Evolutionary conservation across 1,284 basidiomycete species (phyloP), one percentile per base, ranked within the genome.

Genomic region (Trametes versicolor): DNA sequence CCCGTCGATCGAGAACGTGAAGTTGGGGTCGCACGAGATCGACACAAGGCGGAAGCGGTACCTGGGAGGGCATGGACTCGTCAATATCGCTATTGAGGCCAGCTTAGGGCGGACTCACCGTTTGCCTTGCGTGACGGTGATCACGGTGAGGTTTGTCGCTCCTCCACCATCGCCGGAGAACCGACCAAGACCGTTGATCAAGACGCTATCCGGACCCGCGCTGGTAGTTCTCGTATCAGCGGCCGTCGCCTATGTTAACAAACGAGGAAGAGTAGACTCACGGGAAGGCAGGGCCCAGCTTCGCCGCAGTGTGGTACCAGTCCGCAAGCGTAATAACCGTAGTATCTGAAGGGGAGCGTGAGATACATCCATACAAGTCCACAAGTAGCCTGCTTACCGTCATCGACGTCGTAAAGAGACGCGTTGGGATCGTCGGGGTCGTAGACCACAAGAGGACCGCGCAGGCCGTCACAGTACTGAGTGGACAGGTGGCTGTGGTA

Each of bases 121-220:
- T 60, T 83, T 78, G 43, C 74, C 63, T 19, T 66, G 52, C 27
- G 60, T 47, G 10, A 78, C 77, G 19, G 65, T 72, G 48, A 81
- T 68, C 1, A 80, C 76, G 0, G 78, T 70, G 13, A 80, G 67
- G 1, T 71, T 58, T 12, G 70, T 63, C 2, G 66, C 60, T 2
- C 70, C 62, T 1, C 71, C 71, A 32, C 29, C 29, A 32, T 32
- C 29, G 12, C 58, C 61, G 5, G 52, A 27, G 58, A 61, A 78
- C 12, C 78, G 74, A 8, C 84, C 83, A 25, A 76, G 71, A 7
- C 83, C 82, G 59, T 89, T 89, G 72, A 90, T 84, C 7, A 88
- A 72, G 0, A 82, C 84, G 0, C 81, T 37, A 52, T 72, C 66
- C 1, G 67, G 25, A 4, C 51, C 47, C 15, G 29, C 10, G 3